Base-by-base conservation (phyloP, 768 basidiomycete species). In the Russula lepida region DNA sequence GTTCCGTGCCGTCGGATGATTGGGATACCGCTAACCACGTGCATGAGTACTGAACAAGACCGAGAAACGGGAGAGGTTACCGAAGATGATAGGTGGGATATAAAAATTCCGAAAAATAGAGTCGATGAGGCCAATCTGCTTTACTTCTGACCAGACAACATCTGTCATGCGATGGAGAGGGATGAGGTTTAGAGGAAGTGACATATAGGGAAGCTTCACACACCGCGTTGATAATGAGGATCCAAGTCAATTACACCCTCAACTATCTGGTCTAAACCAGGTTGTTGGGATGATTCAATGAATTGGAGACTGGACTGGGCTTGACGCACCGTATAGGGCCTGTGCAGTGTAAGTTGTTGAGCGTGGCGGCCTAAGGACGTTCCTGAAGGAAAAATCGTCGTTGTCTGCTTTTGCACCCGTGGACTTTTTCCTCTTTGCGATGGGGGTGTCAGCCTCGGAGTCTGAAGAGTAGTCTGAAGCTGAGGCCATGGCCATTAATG, bases 51-150 rank as follows among this genome's bases (percentile, higher is more conserved):
- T 4, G n/a, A 15, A 27, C 15, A 15, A 8, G 64, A 39, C 32
- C 6, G 41, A 54, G n/a, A 5, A 43, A 2, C 7, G 12, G 9
- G n/a, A 19, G 41, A 11, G 60, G 78, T 6, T 58, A 86, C 86
- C 77, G 64, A 88, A 86, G 23, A 88, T 81, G 43, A 88, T 74
- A 1, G 84, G 84, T 0, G 85, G 86, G 8, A 88, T 78, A 48
- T 84, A 84, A 67, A 80, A 86, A 66, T 85, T 84, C 54, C 79
- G 76, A 52, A 87, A 72, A 5, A 86, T 58, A 0, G 86, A 86
- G 63, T 88, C 86, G 49, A 88, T 83, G 7, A 88, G 74, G 7
- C 75, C 78, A 13, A 75, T 74, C 60, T 86, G 85, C 65, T 87
- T 86, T 44, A 70, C 60, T 44, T 84, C 82, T 7, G 75, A 73